Evolutionary conservation across 306 rosid genomes (phyloP), one percentile per base, ranked within the genome.

Genomic region (Prunus mume): DNA sequence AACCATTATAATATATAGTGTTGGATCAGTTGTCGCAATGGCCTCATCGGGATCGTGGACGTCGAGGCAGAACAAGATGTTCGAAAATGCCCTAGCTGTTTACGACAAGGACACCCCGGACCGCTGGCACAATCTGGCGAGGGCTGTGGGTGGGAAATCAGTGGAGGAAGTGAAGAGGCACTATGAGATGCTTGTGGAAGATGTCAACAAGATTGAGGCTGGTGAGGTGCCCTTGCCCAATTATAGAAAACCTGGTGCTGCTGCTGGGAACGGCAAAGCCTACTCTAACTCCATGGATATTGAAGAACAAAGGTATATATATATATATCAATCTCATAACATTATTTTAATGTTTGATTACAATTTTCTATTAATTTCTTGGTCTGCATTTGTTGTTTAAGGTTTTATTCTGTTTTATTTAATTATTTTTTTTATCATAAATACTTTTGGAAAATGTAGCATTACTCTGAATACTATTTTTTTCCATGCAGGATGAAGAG

Each of bases 161-260:
- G 90, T 75, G 22, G 97, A 92, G 34, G 97, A 92, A 43, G 92
- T 90, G 66, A 88, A 86, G 81, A 80, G 68, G 46, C 97, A 92
- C 76, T 92, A 90, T 27, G 80, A 92, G 71, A 79, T 41, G 72
- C 91, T 93, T 6, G 89, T 90, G 5, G 90, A 93, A 32, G 96
- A 93, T 64, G 84, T 89, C 28, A 78, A 77, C 79, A 75, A 69
- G 80, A 93, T 93, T 5, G 93, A 93, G 78, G 68, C 90, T 52
- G 98, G 93, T 1, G 84, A 71, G 19, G 79, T 93, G 4, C 96
- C 98, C 9, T 56, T 91, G 12, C 96, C 98, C 60, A 86, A 87
- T 65, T 94, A 91, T 80, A 57, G 63, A 65, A 82, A 78, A 25
- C 12, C 81, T 15, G 76, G 64, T 3, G 64, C 38, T 15, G 76